A percentile compares a stretch with the other conserved stretches of the same genome.
phyloP scores from a whole-genome alignment of 768 basidiomycete species.

The Boletellus ananas region DNA sequence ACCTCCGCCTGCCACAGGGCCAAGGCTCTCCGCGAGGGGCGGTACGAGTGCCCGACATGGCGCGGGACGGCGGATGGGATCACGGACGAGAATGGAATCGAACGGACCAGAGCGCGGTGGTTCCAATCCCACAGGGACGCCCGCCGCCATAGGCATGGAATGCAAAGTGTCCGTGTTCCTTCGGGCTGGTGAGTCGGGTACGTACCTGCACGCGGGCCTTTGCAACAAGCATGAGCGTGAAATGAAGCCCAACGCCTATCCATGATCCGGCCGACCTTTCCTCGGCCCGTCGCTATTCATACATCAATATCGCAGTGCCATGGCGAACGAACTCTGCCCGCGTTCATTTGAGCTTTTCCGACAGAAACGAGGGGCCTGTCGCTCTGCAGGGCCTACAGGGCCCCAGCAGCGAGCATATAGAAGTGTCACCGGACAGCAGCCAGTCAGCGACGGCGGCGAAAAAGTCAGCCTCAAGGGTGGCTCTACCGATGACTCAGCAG shows the following conservation, averaged over 20 bases:
- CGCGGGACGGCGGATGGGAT: too few species aligned
- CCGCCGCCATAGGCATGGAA: slow-evolving; percentile 10
- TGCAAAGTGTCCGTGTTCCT: not conserved
- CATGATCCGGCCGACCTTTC: slow-evolving; percentile 23
- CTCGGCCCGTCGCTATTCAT: not conserved
- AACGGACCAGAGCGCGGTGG: slow-evolving; percentile 1
- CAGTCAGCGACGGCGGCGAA: slow-evolving; percentile 4
- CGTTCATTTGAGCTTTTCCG: slow-evolving; percentile 8
- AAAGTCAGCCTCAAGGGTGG: slow-evolving; percentile 17
- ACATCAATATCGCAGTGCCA: not conserved
- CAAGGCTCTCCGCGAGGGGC: slow-evolving; percentile 5
- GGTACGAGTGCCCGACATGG: not conserved
- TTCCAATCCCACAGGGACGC: not conserved
- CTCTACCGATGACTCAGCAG: slow-evolving; percentile 21
- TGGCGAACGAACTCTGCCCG: not conserved
- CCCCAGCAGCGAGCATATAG: not conserved
- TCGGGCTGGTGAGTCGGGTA: too few species aligned
- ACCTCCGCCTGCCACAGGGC: slow-evolving; percentile 2
- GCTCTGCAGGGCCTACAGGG: slow-evolving; percentile 3
- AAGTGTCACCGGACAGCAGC: not conserved
- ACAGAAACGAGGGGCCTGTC: slow-evolving; percentile 11
- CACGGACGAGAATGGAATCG: not conserved
- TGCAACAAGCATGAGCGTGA: not conserved
- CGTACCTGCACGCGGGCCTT: not conserved
- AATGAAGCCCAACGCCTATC: not conserved